Evolutionary conservation across 176 grass and related monocot genomes (phyloP).

Genomic region (Hsuehochloa calcarea): DNA sequence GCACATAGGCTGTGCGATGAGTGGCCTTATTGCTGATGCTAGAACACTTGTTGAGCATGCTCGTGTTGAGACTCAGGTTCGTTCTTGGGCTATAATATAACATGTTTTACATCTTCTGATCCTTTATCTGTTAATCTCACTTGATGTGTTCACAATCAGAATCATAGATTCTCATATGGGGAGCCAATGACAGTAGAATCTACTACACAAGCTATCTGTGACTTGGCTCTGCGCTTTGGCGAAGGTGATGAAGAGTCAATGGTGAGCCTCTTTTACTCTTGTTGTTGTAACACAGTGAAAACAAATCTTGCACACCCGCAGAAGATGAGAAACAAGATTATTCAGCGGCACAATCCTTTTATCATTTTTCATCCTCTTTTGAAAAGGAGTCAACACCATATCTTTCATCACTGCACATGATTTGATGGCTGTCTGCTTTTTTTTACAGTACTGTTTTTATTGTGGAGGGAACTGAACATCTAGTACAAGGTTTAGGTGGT

Average conservation of each 20-base stretch:
- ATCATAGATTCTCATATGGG: slow-evolving; percentile 98
- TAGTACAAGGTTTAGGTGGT: neutral
- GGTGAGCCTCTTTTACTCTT: slow-evolving; percentile 45
- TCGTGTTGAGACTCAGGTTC: slow-evolving; percentile 90
- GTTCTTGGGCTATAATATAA: neutral
- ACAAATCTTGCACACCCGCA: neutral
- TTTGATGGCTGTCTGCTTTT: slow-evolving; percentile 11
- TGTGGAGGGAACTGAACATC: neutral
- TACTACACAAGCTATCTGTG: slow-evolving; percentile 93
- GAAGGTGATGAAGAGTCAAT: slow-evolving; percentile 98
- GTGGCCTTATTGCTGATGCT: slow-evolving; percentile 92
- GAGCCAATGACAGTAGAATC: slow-evolving; percentile 95
- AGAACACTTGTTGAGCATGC: slow-evolving; percentile 94
- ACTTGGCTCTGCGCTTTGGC: slow-evolving; percentile 88
- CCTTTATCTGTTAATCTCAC: neutral
- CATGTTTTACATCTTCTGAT: neutral
- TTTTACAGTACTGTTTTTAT: neutral
- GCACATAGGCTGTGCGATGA: slow-evolving; percentile 92
- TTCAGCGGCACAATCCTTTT: neutral
- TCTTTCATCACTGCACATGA: neutral
- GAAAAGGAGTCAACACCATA: neutral
- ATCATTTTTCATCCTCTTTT: neutral
- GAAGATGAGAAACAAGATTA: slow-evolving; percentile 18
- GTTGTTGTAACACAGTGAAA: neutral
- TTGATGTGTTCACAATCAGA: slow-evolving; percentile 46